Conservation (phyloP, 352 stramenopile genomes). For the Blastocystis sp. region DNA sequence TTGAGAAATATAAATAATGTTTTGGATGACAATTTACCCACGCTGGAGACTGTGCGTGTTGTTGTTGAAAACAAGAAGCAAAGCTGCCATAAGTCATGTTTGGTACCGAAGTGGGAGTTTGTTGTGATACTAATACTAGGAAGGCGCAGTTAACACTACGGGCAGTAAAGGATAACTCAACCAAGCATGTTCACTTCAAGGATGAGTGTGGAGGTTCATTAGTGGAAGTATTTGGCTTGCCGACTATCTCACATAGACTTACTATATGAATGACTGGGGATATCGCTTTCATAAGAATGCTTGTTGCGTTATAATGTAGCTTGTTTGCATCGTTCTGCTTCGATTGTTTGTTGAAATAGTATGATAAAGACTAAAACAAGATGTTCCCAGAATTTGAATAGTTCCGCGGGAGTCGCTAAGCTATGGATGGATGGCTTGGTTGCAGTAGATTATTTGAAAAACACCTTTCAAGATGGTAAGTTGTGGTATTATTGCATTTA, state of each 20-base stretch:
- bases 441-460: neutral
- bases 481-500: neutral
- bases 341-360: too few species aligned
- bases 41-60: neutral
- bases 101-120: neutral
- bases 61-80: too few species aligned
- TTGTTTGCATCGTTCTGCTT: too few species aligned
- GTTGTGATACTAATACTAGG: neutral
- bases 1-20: neutral
- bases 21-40: neutral
- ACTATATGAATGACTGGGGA: neutral
- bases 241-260: too few species aligned
- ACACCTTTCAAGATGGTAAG: conserved; percentile 60
- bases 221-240: too few species aligned
- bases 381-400: neutral
- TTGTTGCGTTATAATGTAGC: neutral
- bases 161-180: neutral
- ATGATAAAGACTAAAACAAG: too few species aligned
- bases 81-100: neutral
- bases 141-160: neutral
- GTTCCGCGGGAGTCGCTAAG: neutral
- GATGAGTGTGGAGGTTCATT: too few species aligned
- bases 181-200: neutral
- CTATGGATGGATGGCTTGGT: neutral
- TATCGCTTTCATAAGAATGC: neutral